A percentile compares a stretch with the other conserved stretches of the same genome.
Evolutionary conservation across 2,329 filamentous ascomycete species (phyloP).

Genomic region (Cordyceps tenuipes): DNA sequence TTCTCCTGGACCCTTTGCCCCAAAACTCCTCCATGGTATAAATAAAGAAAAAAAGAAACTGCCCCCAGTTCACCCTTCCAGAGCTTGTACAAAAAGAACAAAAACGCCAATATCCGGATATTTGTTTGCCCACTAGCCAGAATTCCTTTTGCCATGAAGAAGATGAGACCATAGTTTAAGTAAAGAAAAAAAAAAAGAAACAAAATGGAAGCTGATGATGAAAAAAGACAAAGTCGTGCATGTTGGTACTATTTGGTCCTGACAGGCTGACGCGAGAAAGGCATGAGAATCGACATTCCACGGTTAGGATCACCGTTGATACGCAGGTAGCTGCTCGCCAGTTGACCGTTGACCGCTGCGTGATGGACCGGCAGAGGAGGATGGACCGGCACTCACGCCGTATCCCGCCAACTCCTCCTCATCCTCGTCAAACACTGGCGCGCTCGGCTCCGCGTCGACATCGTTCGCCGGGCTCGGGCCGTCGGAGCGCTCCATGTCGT

Average conservation of each 20-base stretch:
- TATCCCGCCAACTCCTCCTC: constrained; percentile 39
- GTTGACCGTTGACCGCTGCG: neutral
- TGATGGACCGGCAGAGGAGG: constrained; percentile 12
- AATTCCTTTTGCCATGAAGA: neutral
- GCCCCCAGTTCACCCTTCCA: neutral
- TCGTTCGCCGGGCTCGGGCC: constrained; percentile 18
- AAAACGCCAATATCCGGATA: constrained; percentile 2
- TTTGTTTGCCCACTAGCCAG: neutral
- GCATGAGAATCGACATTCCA: neutral
- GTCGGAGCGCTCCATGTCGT: constrained; percentile 37
- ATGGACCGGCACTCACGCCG: constrained; percentile 18
- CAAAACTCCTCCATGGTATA: neutral
- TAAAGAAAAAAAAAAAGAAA: neutral
- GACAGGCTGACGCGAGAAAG: neutral
- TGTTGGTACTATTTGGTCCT: neutral
- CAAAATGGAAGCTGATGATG: neutral
- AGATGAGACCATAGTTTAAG: neutral
- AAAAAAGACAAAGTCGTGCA: neutral
- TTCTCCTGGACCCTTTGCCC: neutral
- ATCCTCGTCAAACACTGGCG: constrained; percentile 50
- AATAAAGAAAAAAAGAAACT: neutral
- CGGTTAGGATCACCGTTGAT: constrained; percentile 25
- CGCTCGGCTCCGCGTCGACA: constrained; percentile 39
- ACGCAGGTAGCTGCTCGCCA: constrained; percentile 31
- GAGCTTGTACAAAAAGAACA: neutral